Base-by-base conservation (phyloP, 257 asterid species). In the Capsicum chinense region DNA sequence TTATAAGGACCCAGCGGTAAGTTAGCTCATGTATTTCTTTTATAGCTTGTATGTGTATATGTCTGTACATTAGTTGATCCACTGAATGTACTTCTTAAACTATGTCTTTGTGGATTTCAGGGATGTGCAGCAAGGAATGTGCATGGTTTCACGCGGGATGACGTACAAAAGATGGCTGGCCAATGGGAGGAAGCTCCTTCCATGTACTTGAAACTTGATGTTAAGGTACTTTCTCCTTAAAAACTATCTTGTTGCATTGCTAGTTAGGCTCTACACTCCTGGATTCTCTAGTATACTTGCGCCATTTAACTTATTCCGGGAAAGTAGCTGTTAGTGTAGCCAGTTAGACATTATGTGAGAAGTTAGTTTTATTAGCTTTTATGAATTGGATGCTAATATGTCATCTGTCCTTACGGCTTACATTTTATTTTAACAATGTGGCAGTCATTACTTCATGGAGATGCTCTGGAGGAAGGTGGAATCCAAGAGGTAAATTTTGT, bases 81-180 rank as follows among this genome's bases (percentile, higher is more conserved):
- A 14, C 81, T 76, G 81, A 76, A 54, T 35, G 17, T 26, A 76
- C 63, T 50, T 13, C 26, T 26, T 54, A 7, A 80, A 19, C 79
- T 83, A 17, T 42, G 64, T 80, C 59, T 84, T 85, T 69, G 85
- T 87, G 84, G 10, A 79, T 86, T 87, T 78, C 90, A 97, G 99
- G 99, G 99, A 9, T 97, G 99, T 91, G 98, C 99, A 84, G 99
- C 97, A 70, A 90, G 98, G 88, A 97, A 97, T 90, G 95, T 97
- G 85, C 99, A 97, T 85, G 95, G 98, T 81, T 97, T 97, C 87
- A 87, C 90, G 56, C 94, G 84, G 88, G 89, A 85, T 67, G 98
- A 90, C 85, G 88, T 97, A 83, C 93, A 86, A 63, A 90, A 90
- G 92, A 94, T 95, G 99, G 95, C 97, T 87, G 86, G 83, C 50